Conservation (phyloP, 2,329 filamentous ascomycete genomes). For the Ophiostoma fasciatum region DNA sequence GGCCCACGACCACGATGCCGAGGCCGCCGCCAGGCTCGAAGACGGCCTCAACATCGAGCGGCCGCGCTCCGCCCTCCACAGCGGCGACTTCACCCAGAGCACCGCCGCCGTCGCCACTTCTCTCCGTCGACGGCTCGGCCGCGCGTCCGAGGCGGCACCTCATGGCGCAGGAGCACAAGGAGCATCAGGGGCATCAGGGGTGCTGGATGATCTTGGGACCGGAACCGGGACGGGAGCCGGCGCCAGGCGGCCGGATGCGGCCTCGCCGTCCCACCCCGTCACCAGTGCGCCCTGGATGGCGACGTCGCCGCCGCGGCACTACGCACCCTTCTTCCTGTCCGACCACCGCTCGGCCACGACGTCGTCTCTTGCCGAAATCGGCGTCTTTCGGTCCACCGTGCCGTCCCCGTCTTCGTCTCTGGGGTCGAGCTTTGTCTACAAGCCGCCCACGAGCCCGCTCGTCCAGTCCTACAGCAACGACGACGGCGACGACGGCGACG, state of each 20-base stretch:
- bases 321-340: slow-evolving; percentile 27
- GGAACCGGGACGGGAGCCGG: too few species aligned
- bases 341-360: slow-evolving; percentile 17
- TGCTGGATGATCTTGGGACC: too few species aligned
- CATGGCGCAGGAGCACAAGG: too few species aligned
- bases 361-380: slow-evolving; percentile 4
- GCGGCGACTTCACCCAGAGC: slow-evolving; percentile 45
- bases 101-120: too few species aligned
- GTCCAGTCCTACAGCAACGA: slow-evolving; percentile 80
- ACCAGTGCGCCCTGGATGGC: slow-evolving; percentile 29
- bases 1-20: slow-evolving; percentile 17
- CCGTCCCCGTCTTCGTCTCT: slow-evolving; percentile 55
- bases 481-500: slow-evolving; percentile 25
- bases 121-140: neutral
- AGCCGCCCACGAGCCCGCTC: slow-evolving; percentile 81
- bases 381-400: slow-evolving; percentile 19
- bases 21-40: slow-evolving; percentile 28
- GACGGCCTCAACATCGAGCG: slow-evolving; percentile 57
- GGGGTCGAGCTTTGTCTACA: slow-evolving; percentile 67
- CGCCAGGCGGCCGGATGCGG: too few species aligned
- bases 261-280: slow-evolving; percentile 8
- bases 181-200: neutral
- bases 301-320: slow-evolving; percentile 41
- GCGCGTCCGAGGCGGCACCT: neutral
- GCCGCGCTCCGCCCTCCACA: slow-evolving; percentile 62